These are phyloP conservation scores for Alloteropsis semialata DNA, from an alignment of 176 grass and related monocot species.

Conservation along the genomic window DNA sequence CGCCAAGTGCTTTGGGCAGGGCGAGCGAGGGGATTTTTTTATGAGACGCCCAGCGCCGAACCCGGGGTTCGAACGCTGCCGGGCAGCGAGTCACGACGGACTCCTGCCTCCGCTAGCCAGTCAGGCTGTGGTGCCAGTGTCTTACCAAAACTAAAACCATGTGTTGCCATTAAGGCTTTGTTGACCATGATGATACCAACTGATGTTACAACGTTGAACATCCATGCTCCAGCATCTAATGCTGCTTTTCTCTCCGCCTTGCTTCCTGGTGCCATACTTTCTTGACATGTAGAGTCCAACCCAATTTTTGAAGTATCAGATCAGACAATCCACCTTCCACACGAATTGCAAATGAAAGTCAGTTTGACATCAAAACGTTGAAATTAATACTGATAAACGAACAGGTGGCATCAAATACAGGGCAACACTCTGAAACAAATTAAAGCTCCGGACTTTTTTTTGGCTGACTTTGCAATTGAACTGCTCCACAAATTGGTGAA, in stretches of 20 bases:
- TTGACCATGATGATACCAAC: conserved; percentile 82
- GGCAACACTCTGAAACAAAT: neutral
- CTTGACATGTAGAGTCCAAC: conserved; percentile 20
- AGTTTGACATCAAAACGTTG: neutral
- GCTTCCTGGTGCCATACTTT: conserved; percentile 51
- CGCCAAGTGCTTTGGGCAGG: too few relatives aligned
- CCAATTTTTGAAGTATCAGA: neutral
- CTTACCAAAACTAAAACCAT: conserved; percentile 68
- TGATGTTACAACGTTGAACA: conserved; percentile 75
- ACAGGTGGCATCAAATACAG: neutral
- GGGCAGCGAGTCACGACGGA: too few relatives aligned
- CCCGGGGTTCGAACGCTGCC: too few relatives aligned
- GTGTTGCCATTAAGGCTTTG: conserved; percentile 65
- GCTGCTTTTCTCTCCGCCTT: conserved; percentile 61
- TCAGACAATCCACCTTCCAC: neutral
- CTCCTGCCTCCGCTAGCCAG: too few relatives aligned
- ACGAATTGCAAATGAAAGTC: neutral
- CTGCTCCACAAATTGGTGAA: neutral
- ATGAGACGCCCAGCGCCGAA: too few relatives aligned
- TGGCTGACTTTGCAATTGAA: neutral
- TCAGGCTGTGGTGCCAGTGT: too few relatives aligned
- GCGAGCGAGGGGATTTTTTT: too few relatives aligned
- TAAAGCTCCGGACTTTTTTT: neutral
- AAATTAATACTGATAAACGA: neutral
- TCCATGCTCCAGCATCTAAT: conserved; percentile 64